Conservation (phyloP, 768 basidiomycete genomes). For the Mrakia gelida region DNA sequence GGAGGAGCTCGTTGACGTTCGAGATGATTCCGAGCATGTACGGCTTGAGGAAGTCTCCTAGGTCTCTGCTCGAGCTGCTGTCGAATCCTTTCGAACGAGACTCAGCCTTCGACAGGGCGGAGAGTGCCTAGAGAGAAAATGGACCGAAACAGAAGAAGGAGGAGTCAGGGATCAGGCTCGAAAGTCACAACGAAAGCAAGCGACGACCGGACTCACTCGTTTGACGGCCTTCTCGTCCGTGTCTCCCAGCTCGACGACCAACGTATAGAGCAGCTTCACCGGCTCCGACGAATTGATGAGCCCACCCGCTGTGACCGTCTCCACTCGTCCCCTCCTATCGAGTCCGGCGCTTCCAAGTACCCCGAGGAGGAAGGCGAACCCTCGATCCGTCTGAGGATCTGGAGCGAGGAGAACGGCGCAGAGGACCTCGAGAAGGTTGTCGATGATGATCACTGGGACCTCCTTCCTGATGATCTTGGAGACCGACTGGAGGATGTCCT, state of each 20-base stretch:
- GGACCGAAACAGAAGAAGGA: neutral
- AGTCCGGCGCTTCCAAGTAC: slow-evolving; percentile 59
- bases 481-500: slow-evolving; percentile 59
- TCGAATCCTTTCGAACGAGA: slow-evolving; percentile 35
- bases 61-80: slow-evolving; percentile 41
- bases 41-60: slow-evolving; percentile 62
- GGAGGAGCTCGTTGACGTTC: slow-evolving; percentile 76
- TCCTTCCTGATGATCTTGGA: slow-evolving; percentile 52
- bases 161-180: slow-evolving; percentile 6
- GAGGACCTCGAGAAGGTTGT: slow-evolving; percentile 59
- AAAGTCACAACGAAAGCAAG: neutral
- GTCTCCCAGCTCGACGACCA: slow-evolving; percentile 75
- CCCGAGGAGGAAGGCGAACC: slow-evolving; percentile 59
- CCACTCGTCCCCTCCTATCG: slow-evolving; percentile 2
- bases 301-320: slow-evolving; percentile 8
- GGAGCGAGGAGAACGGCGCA: slow-evolving; percentile 59
- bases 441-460: slow-evolving; percentile 54
- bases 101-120: slow-evolving; percentile 36
- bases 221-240: slow-evolving; percentile 51
- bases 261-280: slow-evolving; percentile 57
- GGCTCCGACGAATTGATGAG: slow-evolving; percentile 45
- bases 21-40: slow-evolving; percentile 82
- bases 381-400: slow-evolving; percentile 56
- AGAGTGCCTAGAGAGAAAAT: slow-evolving; percentile 51
- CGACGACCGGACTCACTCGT: slow-evolving; percentile 34